phyloP scores from a whole-genome alignment of 768 basidiomycete genomes.

The Tricholoma furcatifolium region DNA sequence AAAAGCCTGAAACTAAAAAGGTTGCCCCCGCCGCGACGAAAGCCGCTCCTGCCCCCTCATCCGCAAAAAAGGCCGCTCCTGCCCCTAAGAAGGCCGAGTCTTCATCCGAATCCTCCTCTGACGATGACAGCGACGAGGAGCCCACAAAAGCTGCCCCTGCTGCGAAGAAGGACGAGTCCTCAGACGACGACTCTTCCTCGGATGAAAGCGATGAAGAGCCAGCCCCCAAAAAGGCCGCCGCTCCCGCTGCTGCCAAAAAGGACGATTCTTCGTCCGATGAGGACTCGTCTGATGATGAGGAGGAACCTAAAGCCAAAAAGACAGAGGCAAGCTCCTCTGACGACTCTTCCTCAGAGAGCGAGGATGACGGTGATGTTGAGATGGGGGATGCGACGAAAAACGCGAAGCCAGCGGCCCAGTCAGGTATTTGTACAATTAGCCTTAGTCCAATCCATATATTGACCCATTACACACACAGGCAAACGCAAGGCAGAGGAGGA shows the following conservation, averaged over 20 bases:
- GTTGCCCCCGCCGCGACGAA: neutral
- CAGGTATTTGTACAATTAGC: constrained; percentile 31
- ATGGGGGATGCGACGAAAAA: constrained; percentile 42
- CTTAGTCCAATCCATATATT: neutral
- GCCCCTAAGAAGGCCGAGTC: constrained; percentile 10
- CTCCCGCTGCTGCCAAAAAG: constrained; percentile 9
- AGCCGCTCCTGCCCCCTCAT: neutral
- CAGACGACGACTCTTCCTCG: neutral
- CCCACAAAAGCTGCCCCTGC: constrained; percentile 19
- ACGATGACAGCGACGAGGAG: constrained; percentile 21
- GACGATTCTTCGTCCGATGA: constrained; percentile 22
- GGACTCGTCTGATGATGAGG: constrained; percentile 33
- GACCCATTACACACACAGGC: constrained; percentile 28
- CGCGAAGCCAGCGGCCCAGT: constrained; percentile 29
- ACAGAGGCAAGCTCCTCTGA: neutral
- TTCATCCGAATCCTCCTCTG: constrained; percentile 23
- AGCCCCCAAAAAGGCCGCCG: constrained; percentile 16
- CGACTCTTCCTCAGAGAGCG: neutral
- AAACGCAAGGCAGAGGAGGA: constrained; percentile 84
- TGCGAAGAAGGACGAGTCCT: constrained; percentile 13
- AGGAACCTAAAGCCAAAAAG: constrained; percentile 5
- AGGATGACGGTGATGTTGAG: constrained; percentile 57
- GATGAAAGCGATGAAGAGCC: constrained; percentile 3
- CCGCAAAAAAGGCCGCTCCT: neutral
- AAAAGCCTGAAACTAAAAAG: constrained; percentile 18